Conservation (phyloP, 345 rosid species). For the Camelina sativa region DNA sequence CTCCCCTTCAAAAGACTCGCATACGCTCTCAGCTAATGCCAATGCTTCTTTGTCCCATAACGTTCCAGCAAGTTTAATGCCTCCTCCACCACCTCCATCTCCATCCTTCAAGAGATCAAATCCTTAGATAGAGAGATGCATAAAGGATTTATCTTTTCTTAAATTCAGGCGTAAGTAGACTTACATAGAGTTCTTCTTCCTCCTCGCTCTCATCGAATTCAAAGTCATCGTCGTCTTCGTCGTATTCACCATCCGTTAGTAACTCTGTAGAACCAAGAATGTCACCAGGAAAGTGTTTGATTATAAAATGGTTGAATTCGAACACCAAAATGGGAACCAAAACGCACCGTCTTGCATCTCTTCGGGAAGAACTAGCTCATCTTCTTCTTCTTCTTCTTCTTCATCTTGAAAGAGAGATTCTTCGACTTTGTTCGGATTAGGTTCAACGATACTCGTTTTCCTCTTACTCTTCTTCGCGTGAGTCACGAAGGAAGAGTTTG, state of each 20-base stretch:
- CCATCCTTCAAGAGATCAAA: constrained; percentile 56
- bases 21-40: constrained; percentile 61
- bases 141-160: neutral
- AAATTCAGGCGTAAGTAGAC: constrained; percentile 32
- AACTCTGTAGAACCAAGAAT: constrained; percentile 48
- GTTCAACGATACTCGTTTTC: constrained; percentile 47
- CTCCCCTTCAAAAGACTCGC: constrained; percentile 66
- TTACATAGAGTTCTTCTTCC: constrained; percentile 67
- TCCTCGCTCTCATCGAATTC: constrained; percentile 48
- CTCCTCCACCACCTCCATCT: constrained; percentile 91
- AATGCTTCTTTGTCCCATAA: constrained; percentile 90
- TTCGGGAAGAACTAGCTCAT: constrained; percentile 56
- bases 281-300: neutral
- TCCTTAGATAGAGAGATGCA: neutral
- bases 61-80: constrained; percentile 78
- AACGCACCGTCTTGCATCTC: constrained; percentile 62
- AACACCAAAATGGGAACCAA: neutral
- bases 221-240: constrained; percentile 48
- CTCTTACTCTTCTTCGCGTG: constrained; percentile 57
- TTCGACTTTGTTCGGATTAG: constrained; percentile 49
- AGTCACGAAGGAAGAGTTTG: constrained; percentile 29
- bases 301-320: neutral
- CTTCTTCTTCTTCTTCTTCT: constrained; percentile 53
- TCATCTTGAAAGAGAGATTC: constrained; percentile 38
- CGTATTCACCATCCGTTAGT: constrained; percentile 44